Evolutionary conservation across 225 moss, liverwort and hornwort species (phyloP).

Genomic region (Polytrichum commune): DNA sequence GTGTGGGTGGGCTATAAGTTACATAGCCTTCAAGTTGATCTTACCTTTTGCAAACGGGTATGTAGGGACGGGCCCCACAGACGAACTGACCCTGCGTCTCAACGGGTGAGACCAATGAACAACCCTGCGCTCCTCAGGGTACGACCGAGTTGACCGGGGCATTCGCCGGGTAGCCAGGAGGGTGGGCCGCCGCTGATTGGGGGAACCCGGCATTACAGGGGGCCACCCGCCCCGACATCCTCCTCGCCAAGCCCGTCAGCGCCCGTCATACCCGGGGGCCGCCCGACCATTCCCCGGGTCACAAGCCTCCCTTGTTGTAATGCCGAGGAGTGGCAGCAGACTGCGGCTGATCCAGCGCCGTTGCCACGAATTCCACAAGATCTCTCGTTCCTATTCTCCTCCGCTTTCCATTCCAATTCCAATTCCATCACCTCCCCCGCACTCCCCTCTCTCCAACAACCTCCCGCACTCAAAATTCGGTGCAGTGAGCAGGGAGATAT

Average conservation of each 20-base stretch:
- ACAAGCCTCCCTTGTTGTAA: not conserved
- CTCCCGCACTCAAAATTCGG: constrained; percentile 5
- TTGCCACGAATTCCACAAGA: constrained; percentile 24
- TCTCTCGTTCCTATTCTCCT: constrained; percentile 7
- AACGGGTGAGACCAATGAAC: too few species aligned
- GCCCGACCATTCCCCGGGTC: not conserved
- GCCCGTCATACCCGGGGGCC: not conserved
- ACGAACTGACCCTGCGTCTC: too few species aligned
- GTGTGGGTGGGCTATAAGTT: too few species aligned
- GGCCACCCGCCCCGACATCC: not conserved
- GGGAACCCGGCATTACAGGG: not conserved
- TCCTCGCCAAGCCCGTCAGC: not conserved
- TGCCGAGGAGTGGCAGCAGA: constrained; percentile 6
- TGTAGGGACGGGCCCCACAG: too few species aligned
- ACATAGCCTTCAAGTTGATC: too few species aligned
- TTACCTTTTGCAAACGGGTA: too few species aligned
- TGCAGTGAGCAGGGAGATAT: constrained; percentile 3
- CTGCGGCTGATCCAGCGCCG: constrained; percentile 41
- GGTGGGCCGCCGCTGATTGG: too few species aligned
- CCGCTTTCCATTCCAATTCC: constrained; percentile 19
- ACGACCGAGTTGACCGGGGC: not conserved
- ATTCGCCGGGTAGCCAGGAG: not conserved
- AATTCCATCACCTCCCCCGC: constrained; percentile 16
- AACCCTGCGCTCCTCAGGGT: not conserved
- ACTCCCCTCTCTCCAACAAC: not conserved